Percentiles rank a stretch among this genome's conserved stretches.
phyloP scores from a whole-genome alignment of 208 protist genomes.

The Leishmania mexicana region DNA sequence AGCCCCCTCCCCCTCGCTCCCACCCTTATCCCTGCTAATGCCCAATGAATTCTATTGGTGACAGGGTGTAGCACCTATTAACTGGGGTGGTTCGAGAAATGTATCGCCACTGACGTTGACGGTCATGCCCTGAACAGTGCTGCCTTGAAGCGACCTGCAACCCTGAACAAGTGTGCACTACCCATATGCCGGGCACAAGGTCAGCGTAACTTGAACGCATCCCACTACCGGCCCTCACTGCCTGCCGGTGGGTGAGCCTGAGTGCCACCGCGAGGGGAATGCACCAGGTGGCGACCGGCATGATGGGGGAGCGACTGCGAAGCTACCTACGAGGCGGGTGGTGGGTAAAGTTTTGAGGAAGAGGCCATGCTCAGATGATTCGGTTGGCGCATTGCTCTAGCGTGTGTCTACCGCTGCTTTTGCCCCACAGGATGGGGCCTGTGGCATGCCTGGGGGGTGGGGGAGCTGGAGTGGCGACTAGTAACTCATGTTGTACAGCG shows the following conservation, averaged over 20 bases:
- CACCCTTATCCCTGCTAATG: neutral
- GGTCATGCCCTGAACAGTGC: neutral
- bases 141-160: neutral
- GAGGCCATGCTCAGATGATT: neutral
- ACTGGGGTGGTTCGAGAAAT: neutral
- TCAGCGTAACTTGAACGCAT: neutral
- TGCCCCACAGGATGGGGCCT: neutral
- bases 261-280: neutral
- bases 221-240: neutral
- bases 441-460: neutral
- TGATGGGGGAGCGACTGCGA: neutral
- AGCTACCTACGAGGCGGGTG: neutral
- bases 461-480: neutral
- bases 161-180: neutral
- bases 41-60: neutral
- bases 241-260: neutral
- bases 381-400: neutral
- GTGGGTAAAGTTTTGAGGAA: neutral
- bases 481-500: neutral
- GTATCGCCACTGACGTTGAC: neutral
- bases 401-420: neutral
- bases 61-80: neutral
- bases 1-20: neutral
- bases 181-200: neutral
- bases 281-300: neutral